These are phyloP conservation scores for Rhizophlyctis rosea DNA, from an alignment of 192 early-diverging fungal species.

Conservation along the genomic window DNA sequence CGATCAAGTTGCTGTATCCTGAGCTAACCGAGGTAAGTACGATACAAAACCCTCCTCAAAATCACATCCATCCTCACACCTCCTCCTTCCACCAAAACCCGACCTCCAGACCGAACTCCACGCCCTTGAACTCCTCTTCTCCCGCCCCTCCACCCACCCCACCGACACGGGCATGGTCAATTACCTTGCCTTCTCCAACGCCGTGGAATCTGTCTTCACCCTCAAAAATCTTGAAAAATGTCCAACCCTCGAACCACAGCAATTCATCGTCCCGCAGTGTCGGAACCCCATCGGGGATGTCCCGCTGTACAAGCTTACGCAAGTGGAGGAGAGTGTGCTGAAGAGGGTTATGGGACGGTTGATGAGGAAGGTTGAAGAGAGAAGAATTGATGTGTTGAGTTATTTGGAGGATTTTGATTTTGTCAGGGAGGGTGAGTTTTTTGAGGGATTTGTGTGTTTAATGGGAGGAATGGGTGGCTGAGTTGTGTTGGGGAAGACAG, in stretches of 20 bases:
- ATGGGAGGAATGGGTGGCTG: too few relatives aligned
- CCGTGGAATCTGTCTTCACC: conserved; percentile 54
- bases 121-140: too few relatives aligned
- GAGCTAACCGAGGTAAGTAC: conserved; percentile 23
- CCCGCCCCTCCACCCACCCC: conserved; percentile 5
- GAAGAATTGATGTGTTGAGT: conserved; percentile 41
- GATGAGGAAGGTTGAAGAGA: conserved; percentile 21
- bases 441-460: not conserved
- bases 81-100: too few relatives aligned
- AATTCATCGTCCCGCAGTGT: conserved; percentile 26
- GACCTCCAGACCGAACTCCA: too few relatives aligned
- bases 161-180: conserved; percentile 31
- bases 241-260: conserved; percentile 38
- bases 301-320: too few relatives aligned
- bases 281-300: conserved; percentile 9
- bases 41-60: too few relatives aligned
- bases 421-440: conserved; percentile 44
- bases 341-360: conserved; percentile 31
- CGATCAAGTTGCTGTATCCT: conserved; percentile 45
- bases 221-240: conserved; percentile 39
- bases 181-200: conserved; percentile 46
- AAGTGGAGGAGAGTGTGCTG: conserved; percentile 32
- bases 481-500: too few relatives aligned
- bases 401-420: conserved; percentile 54
- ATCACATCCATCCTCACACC: too few relatives aligned